Percentiles rank a stretch among this genome's conserved stretches.
These are phyloP conservation scores for Aotearoamyces nothofagi DNA, from an alignment of 2,329 filamentous ascomycete species.

Conservation along the genomic window DNA sequence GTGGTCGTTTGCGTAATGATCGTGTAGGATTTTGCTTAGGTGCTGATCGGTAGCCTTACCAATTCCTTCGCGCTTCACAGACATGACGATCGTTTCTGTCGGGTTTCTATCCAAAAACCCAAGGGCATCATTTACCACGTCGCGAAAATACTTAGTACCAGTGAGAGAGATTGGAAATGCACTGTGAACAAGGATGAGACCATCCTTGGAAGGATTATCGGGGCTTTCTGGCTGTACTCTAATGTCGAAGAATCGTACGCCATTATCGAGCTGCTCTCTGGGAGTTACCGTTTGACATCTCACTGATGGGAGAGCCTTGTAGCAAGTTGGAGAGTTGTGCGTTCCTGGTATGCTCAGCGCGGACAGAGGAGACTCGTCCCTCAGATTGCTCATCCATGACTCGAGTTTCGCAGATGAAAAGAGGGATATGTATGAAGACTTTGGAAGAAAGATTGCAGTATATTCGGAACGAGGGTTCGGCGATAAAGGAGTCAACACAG, in stretches of 20 bases:
- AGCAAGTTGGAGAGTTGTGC: constrained; percentile 81
- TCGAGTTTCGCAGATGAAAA: constrained; percentile 55
- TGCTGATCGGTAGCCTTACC: constrained; percentile 69
- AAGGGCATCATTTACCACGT: constrained; percentile 56
- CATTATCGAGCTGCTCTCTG: constrained; percentile 67
- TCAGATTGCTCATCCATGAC: constrained; percentile 69
- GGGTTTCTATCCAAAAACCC: constrained; percentile 65
- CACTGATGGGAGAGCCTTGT: constrained; percentile 78
- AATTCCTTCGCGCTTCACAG: constrained; percentile 79
- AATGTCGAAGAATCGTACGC: constrained; percentile 88
- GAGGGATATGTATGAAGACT: constrained; percentile 41
- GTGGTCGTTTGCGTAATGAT: constrained; percentile 48
- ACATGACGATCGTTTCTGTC: constrained; percentile 71
- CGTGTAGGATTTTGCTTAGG: constrained; percentile 56
- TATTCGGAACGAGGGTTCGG: constrained; percentile 36
- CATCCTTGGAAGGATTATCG: constrained; percentile 41
- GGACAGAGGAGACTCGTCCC: constrained; percentile 57
- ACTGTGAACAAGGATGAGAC: constrained; percentile 72
- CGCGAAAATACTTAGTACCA: constrained; percentile 63
- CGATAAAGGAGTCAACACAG: constrained; percentile 41
- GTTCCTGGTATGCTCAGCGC: constrained; percentile 85
- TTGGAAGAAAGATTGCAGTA: constrained; percentile 49
- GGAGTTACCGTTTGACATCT: constrained; percentile 78
- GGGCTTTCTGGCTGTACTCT: constrained; percentile 55
- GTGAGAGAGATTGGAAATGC: constrained; percentile 79